Evolutionary conservation across 345 rosid genomes (phyloP), one percentile per base, ranked within the genome.

Genomic region (Syzygium jambos): DNA sequence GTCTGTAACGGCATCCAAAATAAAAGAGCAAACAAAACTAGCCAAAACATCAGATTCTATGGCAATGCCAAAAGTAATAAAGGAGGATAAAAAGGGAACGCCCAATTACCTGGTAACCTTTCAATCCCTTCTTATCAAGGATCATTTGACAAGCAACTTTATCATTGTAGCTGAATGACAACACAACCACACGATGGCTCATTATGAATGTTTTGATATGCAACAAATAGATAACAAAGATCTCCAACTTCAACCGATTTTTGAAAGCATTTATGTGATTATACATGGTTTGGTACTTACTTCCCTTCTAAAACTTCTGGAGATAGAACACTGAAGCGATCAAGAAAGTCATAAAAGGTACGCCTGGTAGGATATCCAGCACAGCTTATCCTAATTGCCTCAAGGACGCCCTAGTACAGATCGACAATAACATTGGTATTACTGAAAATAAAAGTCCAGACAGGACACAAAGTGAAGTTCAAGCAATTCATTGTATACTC

Each of bases 131-230:
- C 93, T 95, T 98, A 88, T 96, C 96, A 83, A 98, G 95, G 89
- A 98, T 94, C 96, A 93, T 94, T 88, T 95, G 95, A 91, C 98
- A 96, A 85, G 99, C 98, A 90, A 93, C 93, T 93, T 93, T 94
- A 89, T 95, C 98, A 92, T 95, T 95, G 15, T 92, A 91, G 93
- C 99, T 98, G 93, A 73, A 89, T 84, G 85, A 86, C 87, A 90
- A 87, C 52, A 84, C 51, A 86, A 73, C 61, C 87, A 78, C 23
- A 46, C 8, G 13, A 84, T 51, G 84, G 22, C 30, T 51, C 27
- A 25, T 56, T 21, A 52, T 38, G 78, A 8, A 51, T 19, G 51
- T 14, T 34, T 41, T 73, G 27, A 77, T 49, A 43, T 19, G 80
- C 8, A 73, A 19, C 19, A 73, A 73, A 38, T 73, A 38, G 49